phyloP scores from a whole-genome alignment of 2,329 filamentous ascomycete genomes.

The Moelleriella libera region DNA sequence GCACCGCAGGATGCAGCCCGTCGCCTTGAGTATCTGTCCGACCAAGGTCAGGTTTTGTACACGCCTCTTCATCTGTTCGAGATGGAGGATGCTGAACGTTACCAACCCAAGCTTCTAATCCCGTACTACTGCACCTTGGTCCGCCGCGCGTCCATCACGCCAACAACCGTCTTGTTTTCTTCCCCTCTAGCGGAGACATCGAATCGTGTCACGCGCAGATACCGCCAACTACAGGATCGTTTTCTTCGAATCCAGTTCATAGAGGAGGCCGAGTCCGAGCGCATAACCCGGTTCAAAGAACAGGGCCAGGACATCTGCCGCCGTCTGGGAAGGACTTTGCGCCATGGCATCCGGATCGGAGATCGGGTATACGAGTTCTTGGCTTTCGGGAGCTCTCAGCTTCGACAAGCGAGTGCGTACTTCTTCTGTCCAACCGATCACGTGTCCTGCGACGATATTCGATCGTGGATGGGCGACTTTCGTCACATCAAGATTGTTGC shows the following conservation, averaged over 20 bases:
- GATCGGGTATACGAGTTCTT: constrained; percentile 77
- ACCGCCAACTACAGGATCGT: constrained; percentile 52
- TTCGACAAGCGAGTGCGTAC: constrained; percentile 81
- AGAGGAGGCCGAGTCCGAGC: constrained; percentile 56
- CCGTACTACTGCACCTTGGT: constrained; percentile 63
- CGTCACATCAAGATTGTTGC: constrained; percentile 69
- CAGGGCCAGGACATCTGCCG: constrained; percentile 59
- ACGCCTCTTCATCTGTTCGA: constrained; percentile 62
- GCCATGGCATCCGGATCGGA: constrained; percentile 69
- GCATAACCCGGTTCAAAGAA: constrained; percentile 36
- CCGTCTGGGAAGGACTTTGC: constrained; percentile 56
- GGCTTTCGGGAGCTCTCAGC: constrained; percentile 89
- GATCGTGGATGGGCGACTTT: constrained; percentile 78
- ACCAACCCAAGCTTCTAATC: constrained; percentile 34
- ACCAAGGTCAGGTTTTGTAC: constrained; percentile 45
- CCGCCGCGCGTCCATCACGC: constrained; percentile 67
- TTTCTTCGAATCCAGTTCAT: constrained; percentile 85
- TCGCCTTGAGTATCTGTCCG: constrained; percentile 61
- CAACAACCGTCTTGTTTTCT: constrained; percentile 65
- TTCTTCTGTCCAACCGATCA: constrained; percentile 68
- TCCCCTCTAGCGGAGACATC: constrained; percentile 74
- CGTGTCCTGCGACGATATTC: constrained; percentile 61
- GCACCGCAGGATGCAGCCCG: constrained; percentile 38
- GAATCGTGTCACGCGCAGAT: constrained; percentile 72
- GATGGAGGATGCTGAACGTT: constrained; percentile 31